Evolutionary conservation across 2,329 filamentous ascomycete species (phyloP), one percentile per base, ranked within the genome.

Genomic region (Pseudocercospora musae): DNA sequence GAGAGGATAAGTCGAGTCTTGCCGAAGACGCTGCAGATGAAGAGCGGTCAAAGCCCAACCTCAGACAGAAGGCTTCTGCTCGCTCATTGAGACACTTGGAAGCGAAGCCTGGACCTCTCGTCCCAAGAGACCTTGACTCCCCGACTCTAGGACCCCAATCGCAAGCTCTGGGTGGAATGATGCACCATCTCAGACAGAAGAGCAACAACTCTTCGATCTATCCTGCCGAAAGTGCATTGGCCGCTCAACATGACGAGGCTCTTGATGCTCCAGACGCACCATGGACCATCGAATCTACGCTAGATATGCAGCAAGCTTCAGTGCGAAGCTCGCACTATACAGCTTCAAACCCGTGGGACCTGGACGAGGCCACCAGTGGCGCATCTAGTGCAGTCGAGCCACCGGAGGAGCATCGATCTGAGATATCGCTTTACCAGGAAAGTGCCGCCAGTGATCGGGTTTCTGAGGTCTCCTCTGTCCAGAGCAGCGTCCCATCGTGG

Each of bases 181-280:
- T 76, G 55, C 73, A 93, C 65, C 95, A 98, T 79, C 79, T 98
- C 44, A 87, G 95, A 56, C 87, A 87, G 33, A 87, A 89, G 66
- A 98, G 94, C 77, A 89, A 88, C 62, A 84, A 87, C 13, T 98
- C 94, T 0, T 96, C 92, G 0, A 82, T 95, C 25, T 92, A 91
- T 59, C 76, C 71, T 4, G 57, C 62, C 10, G 71, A 75, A 27
- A 72, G 76, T 86, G 85, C 25, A 78, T 78, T 60, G 78, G 49
- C 25, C 20, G 77, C 23, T 79, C 79, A 54, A 8, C 58, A 62
- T 10, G 68, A 69, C 11, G 67, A 69, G 11, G 57, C 67, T 10
- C 63, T 69, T 1, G 63, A 71, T 8, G 33, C 70, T 23, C 71
- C 69, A 4, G 67, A 68, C 10, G 59, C 66, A 57, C 67, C 67